Percentiles rank a stretch among this genome's conserved stretches.
Conservation (phyloP, 2,329 filamentous ascomycete species). For the Clonostachys byssicola region DNA sequence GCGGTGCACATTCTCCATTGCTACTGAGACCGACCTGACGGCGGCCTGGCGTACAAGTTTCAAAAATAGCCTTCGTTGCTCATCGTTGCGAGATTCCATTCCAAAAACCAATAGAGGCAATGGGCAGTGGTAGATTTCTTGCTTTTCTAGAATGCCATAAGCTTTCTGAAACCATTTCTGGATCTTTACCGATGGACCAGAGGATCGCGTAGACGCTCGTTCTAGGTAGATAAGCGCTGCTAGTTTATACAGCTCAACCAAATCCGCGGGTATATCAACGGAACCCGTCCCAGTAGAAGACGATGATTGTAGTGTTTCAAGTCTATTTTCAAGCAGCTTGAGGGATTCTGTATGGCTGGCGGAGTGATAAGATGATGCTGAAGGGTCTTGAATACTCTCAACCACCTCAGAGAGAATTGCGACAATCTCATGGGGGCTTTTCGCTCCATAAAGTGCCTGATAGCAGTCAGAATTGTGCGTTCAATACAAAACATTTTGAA, state of each 20-base stretch:
- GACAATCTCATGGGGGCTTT: too few relatives aligned
- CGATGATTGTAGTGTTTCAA: not conserved
- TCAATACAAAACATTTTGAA: too few relatives aligned
- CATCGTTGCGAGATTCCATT: conserved; percentile 6
- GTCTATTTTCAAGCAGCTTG: not conserved
- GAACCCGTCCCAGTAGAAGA: too few relatives aligned
- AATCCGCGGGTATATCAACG: too few relatives aligned
- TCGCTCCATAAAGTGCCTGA: too few relatives aligned
- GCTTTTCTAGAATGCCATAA: not conserved
- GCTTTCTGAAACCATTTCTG: not conserved
- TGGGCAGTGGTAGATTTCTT: not conserved
- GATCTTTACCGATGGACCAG: not conserved
- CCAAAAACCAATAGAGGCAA: conserved; percentile 7
- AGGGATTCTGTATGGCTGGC: not conserved
- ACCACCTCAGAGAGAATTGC: conserved; percentile 1
- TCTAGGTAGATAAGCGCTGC: conserved; percentile 4
- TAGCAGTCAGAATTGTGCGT: too few relatives aligned
- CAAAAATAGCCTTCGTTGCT: conserved; percentile 3
- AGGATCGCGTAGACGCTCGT: conserved; percentile 1
- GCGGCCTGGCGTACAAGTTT: conserved; percentile 1
- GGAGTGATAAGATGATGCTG: conserved; percentile 1
- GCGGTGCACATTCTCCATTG: not conserved
- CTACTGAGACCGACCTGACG: not conserved
- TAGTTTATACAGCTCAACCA: conserved; percentile 1
- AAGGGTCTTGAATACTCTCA: conserved; percentile 1